Conservation (phyloP, 768 basidiomycete genomes). For the Suillus brevipes region DNA sequence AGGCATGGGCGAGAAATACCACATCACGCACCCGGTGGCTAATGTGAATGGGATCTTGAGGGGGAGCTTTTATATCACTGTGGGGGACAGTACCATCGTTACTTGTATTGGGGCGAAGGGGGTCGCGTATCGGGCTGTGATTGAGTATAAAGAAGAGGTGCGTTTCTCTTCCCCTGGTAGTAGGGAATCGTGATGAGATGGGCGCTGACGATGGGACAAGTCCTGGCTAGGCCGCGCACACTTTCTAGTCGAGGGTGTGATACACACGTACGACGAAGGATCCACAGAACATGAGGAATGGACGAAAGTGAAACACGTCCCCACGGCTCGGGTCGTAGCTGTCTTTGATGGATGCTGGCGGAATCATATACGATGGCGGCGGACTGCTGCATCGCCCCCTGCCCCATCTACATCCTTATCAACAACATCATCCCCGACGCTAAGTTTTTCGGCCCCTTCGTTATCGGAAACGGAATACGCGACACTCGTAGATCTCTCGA, state of each 20-base stretch:
- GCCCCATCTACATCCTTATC: conserved; percentile 40
- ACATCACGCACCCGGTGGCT: conserved; percentile 88
- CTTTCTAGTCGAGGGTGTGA: conserved; percentile 84
- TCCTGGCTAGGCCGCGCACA: conserved; percentile 91
- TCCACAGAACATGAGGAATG: conserved; percentile 66
- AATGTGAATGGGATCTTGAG: conserved; percentile 89
- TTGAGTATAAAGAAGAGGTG: conserved; percentile 97
- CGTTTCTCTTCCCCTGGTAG: conserved; percentile 23
- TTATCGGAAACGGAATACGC: conserved; percentile 50
- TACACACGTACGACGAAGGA: conserved; percentile 76
- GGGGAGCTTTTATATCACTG: conserved; percentile 89
- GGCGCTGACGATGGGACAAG: conserved; percentile 30
- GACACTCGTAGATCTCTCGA: conserved; percentile 75
- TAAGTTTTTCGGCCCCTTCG: conserved; percentile 22
- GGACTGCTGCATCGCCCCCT: conserved; percentile 43
- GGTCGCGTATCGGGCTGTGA: conserved; percentile 71
- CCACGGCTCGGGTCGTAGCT: conserved; percentile 72
- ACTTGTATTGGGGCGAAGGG: conserved; percentile 74
- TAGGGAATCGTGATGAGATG: not conserved
- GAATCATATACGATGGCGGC: conserved; percentile 78
- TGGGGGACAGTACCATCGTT: conserved; percentile 76
- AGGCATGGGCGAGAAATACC: conserved; percentile 79
- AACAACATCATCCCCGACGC: conserved; percentile 32
- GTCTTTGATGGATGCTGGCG: conserved; percentile 90
- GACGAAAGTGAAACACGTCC: conserved; percentile 90